A percentile compares a stretch with the other conserved stretches of the same genome.
Conservation (phyloP, 2,329 filamentous ascomycete genomes). For the Tolypocladium endophyticum region DNA sequence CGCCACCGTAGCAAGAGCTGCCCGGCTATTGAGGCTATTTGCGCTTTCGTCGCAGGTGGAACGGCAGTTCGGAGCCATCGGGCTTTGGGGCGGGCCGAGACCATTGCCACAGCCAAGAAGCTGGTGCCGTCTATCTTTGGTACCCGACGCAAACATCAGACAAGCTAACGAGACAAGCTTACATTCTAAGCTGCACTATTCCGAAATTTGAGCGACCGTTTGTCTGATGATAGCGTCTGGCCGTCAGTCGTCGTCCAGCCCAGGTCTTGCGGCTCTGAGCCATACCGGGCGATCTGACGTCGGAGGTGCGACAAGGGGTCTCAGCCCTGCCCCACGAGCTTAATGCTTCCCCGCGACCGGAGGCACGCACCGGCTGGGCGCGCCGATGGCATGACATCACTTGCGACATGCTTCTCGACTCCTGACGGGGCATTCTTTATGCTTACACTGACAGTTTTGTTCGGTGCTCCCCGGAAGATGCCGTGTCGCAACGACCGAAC, state of each 20-base stretch:
- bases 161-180: background rate
- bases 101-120: background rate
- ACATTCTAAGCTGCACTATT: background rate
- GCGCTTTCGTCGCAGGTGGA: background rate
- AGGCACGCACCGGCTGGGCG: background rate
- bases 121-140: background rate
- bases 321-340: background rate
- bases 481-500: background rate
- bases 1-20: background rate
- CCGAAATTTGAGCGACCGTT: background rate
- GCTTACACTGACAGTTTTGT: background rate
- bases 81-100: background rate
- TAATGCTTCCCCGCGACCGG: background rate
- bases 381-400: conserved; percentile 2
- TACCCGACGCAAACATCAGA: background rate
- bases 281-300: conserved; percentile 12
- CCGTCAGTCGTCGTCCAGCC: background rate
- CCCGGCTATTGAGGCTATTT: background rate
- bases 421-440: background rate
- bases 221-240: background rate
- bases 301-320: conserved; percentile 6
- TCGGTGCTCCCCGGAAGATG: background rate
- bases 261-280: background rate
- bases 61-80: background rate
- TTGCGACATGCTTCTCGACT: background rate